Evolutionary conservation across 2,329 filamentous ascomycete species (phyloP).

Genomic region (Colletotrichum gloeosporioides): DNA sequence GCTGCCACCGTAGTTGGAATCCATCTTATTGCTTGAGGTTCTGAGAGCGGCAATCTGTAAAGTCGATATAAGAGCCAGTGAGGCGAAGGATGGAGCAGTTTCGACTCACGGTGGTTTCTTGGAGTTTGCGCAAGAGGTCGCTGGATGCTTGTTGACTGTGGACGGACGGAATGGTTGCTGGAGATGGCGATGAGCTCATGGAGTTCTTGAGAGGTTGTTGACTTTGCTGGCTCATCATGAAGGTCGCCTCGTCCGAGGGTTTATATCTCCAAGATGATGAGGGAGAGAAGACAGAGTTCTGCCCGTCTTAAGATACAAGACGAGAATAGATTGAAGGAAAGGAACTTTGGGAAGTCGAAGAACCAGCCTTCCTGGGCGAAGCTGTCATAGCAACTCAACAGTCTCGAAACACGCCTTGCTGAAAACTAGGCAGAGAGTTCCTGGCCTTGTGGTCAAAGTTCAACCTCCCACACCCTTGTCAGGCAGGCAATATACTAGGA

Average conservation of each 20-base stretch:
- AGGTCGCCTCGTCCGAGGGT: not conserved
- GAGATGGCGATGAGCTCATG: not conserved
- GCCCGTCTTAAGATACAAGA: not conserved
- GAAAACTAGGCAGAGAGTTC: constrained; percentile 5
- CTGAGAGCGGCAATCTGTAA: constrained; percentile 5
- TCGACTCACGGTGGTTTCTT: constrained; percentile 11
- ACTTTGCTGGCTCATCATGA: constrained; percentile 13
- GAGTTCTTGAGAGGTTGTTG: not conserved
- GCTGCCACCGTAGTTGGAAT: constrained; percentile 13
- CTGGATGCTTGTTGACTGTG: not conserved
- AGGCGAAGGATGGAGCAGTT: not conserved
- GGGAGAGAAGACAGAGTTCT: not conserved
- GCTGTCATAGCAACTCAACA: not conserved
- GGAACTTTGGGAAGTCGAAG: constrained; percentile 12
- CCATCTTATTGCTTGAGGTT: constrained; percentile 7
- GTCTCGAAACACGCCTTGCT: not conserved
- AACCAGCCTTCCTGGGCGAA: not conserved
- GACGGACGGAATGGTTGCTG: not conserved
- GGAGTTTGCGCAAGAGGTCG: constrained; percentile 17
- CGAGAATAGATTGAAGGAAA: not conserved
- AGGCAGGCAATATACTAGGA: constrained; percentile 4
- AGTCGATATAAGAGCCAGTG: not conserved
- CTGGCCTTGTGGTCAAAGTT: not conserved
- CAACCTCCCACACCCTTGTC: not conserved
- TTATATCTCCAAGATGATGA: constrained; percentile 7